Evolutionary conservation across 441 rosid genomes (phyloP).

Genomic region (Geranium incanum): DNA sequence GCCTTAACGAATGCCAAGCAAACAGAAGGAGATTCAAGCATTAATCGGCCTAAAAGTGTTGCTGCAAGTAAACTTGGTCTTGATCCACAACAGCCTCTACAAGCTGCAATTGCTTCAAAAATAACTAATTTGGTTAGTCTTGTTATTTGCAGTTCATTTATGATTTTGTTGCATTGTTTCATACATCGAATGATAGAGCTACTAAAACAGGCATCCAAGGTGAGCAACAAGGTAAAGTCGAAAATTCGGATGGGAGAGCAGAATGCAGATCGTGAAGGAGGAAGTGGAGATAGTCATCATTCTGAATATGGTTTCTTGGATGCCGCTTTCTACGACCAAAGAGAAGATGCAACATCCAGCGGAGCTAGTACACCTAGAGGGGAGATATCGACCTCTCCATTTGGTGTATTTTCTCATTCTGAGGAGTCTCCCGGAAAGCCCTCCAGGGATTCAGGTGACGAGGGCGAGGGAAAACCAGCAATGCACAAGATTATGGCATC

Average conservation of each 20-base stretch:
- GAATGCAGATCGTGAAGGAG: constrained; percentile 52
- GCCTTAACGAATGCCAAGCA: constrained; percentile 28
- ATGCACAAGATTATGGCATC: constrained; percentile 60
- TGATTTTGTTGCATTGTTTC: constrained; percentile 15
- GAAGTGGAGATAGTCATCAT: constrained; percentile 59
- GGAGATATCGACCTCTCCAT: constrained; percentile 41
- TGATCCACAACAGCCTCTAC: constrained; percentile 47
- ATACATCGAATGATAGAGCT: constrained; percentile 28
- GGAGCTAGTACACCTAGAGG: constrained; percentile 92
- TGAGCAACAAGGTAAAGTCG: constrained; percentile 79
- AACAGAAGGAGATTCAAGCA: constrained; percentile 42
- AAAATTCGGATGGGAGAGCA: constrained; percentile 55
- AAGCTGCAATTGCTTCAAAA: constrained; percentile 70
- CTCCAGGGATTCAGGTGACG: constrained; percentile 59
- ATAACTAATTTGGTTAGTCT: constrained; percentile 80
- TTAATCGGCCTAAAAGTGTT: constrained; percentile 35
- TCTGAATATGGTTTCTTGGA: constrained; percentile 56
- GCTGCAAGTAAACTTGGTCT: constrained; percentile 53
- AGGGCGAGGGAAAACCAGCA: constrained; percentile 61
- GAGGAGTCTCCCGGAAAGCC: constrained; percentile 42
- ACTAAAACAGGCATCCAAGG: constrained; percentile 58
- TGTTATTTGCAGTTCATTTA: constrained; percentile 18
- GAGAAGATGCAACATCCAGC: constrained; percentile 75
- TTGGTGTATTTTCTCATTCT: constrained; percentile 45
- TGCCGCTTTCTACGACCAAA: constrained; percentile 44